phyloP scores from a whole-genome alignment of 208 protist species.

The Acanthamoeba culbertsoni region DNA sequence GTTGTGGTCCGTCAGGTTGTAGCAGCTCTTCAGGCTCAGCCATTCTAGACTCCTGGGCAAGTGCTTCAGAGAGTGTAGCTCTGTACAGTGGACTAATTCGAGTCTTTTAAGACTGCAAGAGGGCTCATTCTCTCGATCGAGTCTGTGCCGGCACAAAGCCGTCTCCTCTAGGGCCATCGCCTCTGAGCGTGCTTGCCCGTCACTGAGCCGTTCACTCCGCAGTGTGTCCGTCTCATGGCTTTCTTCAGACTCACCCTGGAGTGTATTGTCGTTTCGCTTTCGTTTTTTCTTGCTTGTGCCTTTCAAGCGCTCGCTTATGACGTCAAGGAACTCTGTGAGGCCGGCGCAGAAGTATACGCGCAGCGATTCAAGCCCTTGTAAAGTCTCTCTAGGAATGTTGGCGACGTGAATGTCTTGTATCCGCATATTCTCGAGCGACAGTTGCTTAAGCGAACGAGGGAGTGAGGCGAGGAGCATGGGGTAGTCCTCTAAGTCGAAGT shows the following conservation, averaged over 20 bases:
- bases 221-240: background rate
- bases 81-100: background rate
- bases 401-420: background rate
- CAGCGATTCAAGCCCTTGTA: background rate
- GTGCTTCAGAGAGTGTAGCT: background rate
- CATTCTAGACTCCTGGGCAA: background rate
- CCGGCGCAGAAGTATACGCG: background rate
- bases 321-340: background rate
- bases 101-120: background rate
- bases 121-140: background rate
- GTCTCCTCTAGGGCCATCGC: background rate
- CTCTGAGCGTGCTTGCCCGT: background rate
- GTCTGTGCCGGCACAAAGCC: background rate
- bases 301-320: background rate
- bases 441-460: background rate
- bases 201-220: background rate
- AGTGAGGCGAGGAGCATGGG: background rate
- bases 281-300: background rate
- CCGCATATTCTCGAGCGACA: background rate
- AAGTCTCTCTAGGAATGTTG: background rate
- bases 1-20: background rate
- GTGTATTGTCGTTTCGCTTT: background rate
- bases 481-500: background rate
- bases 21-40: background rate
- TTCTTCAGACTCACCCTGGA: too few relatives aligned